Evolutionary conservation across 176 grass and related monocot genomes (phyloP).

Genomic region (Musa troglodytarum): DNA sequence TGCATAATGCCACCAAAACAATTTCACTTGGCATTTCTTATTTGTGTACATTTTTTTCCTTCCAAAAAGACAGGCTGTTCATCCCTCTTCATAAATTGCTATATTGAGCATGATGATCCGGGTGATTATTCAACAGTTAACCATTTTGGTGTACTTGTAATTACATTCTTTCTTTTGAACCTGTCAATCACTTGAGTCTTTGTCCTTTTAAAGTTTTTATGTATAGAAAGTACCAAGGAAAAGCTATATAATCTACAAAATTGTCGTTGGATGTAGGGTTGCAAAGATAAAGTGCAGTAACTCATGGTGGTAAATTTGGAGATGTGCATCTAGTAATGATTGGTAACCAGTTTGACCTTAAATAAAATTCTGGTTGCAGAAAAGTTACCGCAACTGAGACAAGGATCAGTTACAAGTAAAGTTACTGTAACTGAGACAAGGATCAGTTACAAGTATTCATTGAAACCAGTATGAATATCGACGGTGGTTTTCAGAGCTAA

Average conservation of each 20-base stretch:
- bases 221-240: not conserved
- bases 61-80: not conserved
- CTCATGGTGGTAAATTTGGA: not conserved
- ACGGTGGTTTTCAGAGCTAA: no score
- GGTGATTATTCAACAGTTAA: no score
- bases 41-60: not conserved
- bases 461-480: no score
- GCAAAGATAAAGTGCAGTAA: not conserved
- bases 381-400: no score
- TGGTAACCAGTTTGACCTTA: not conserved
- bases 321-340: not conserved
- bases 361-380: no score
- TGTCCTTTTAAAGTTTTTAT: no score
- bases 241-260: not conserved
- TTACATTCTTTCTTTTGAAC: no score
- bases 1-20: not conserved
- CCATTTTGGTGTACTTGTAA: no score
- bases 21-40: not conserved
- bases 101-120: not conserved
- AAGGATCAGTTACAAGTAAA: no score
- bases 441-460: no score
- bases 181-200: no score
- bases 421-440: no score
- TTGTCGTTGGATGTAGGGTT: not conserved
- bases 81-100: not conserved